phyloP scores from a whole-genome alignment of 2,329 filamentous ascomycete genomes.

The Dactylonectria estremocensis region DNA sequence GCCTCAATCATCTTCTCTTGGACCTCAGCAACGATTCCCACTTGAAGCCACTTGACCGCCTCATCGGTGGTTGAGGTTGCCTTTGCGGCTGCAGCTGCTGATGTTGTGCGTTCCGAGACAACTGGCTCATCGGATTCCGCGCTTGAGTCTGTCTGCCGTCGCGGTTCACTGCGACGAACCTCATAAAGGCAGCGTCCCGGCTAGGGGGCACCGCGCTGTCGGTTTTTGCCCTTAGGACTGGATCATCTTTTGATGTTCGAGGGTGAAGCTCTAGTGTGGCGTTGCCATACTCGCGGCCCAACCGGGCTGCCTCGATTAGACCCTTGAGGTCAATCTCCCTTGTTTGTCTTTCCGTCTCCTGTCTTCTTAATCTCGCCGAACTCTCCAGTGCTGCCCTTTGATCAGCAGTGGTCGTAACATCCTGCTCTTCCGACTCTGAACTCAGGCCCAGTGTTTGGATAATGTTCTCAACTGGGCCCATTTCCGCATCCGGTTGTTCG shows the following conservation, averaged over 20 bases:
- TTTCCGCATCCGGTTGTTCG: slow-evolving; percentile 41
- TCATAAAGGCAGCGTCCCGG: slow-evolving; percentile 55
- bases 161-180: slow-evolving; percentile 43
- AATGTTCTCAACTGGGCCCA: slow-evolving; percentile 45
- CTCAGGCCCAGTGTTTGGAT: slow-evolving; percentile 42
- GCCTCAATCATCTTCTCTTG: slow-evolving; percentile 35
- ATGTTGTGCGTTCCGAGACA: slow-evolving; percentile 7
- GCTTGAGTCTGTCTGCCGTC: slow-evolving; percentile 1
- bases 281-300: slow-evolving; percentile 44
- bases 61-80: slow-evolving; percentile 27
- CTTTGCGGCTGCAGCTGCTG: slow-evolving; percentile 16
- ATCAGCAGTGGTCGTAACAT: slow-evolving; percentile 43
- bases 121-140: slow-evolving; percentile 24
- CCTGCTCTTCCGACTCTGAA: slow-evolving; percentile 31
- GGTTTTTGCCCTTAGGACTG: slow-evolving; percentile 51
- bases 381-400: slow-evolving; percentile 43
- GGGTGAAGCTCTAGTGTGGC: slow-evolving; percentile 58
- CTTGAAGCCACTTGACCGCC: slow-evolving; percentile 36
- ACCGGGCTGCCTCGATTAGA: slow-evolving; percentile 52
- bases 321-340: slow-evolving; percentile 50
- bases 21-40: slow-evolving; percentile 47
- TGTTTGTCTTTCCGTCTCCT: slow-evolving; percentile 38
- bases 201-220: slow-evolving; percentile 56
- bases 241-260: slow-evolving; percentile 57
- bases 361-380: slow-evolving; percentile 35